phyloP scores from a whole-genome alignment of 73 alveolate species.

The Paramecium caudatum region DNA sequence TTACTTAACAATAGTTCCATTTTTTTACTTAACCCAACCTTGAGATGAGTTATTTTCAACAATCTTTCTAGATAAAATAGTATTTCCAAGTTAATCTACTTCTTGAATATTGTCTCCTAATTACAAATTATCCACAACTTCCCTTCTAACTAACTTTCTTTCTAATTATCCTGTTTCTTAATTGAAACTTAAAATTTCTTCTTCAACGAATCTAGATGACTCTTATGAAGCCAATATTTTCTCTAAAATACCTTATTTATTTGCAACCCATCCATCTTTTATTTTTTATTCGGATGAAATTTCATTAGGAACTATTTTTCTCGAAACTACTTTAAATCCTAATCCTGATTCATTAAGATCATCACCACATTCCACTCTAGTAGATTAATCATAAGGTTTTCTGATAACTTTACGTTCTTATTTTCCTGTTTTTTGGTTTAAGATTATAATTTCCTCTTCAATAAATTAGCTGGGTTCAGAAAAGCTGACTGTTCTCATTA shows the following conservation, averaged over 20 bases:
- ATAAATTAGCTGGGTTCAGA: background rate
- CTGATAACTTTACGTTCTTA: background rate
- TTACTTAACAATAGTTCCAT: slow-evolving; percentile 3
- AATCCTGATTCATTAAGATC: background rate
- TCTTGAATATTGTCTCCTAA: slow-evolving; percentile 10
- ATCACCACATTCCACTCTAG: background rate
- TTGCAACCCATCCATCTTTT: slow-evolving; percentile 9
- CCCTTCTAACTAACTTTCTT: background rate
- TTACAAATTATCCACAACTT: background rate
- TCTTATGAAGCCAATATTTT: background rate
- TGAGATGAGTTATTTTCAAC: background rate
- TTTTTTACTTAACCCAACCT: slow-evolving; percentile 28
- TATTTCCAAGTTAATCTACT: slow-evolving; percentile 26
- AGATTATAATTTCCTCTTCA: slow-evolving; percentile 14
- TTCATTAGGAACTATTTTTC: slow-evolving; percentile 4
- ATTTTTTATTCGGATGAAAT: slow-evolving; percentile 1
- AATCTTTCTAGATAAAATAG: slow-evolving; percentile 23
- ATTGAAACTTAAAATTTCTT: slow-evolving; percentile 30
- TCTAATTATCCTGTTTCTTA: slow-evolving; percentile 33
- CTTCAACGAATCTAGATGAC: background rate
- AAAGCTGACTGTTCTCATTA: background rate
- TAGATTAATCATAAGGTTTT: background rate
- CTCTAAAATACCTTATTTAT: background rate
- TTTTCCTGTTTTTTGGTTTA: slow-evolving; percentile 20
- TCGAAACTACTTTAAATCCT: slow-evolving; percentile 22